Percentiles rank a stretch among this genome's conserved stretches.
These are phyloP conservation scores for Oleoguttula mirabilis DNA, from an alignment of 495 filamentous ascomycete species.

Conservation along the genomic window DNA sequence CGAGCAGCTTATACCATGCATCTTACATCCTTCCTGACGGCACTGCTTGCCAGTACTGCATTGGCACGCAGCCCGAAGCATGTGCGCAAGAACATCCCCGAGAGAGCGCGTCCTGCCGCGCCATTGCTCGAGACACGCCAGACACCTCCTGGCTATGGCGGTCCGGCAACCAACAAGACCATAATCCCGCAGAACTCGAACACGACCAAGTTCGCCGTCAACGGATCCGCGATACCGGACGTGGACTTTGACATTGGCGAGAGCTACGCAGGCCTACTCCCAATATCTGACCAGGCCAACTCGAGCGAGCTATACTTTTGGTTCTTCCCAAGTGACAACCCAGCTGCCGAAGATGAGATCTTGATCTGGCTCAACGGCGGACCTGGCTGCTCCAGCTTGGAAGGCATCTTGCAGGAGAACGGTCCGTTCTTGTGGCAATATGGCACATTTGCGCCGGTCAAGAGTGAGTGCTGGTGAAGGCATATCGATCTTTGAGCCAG, in stretches of 20 bases:
- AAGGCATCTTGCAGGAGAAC: conserved; percentile 33
- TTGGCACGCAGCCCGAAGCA: conserved; percentile 18
- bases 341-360: conserved; percentile 24
- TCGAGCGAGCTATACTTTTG: conserved; percentile 30
- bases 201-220: conserved; percentile 29
- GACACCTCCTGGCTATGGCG: conserved; percentile 14
- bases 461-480: too few species aligned
- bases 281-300: conserved; percentile 26
- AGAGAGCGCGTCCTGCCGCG: conserved; percentile 1
- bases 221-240: conserved; percentile 30
- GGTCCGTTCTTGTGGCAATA: conserved; percentile 33
- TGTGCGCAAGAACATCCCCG: conserved; percentile 18
- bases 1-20: conserved; percentile 9
- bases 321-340: conserved; percentile 30
- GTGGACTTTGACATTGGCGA: conserved; percentile 35
- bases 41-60: conserved; percentile 22
- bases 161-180: conserved; percentile 11
- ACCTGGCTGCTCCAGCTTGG: conserved; percentile 29
- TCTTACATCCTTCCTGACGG: conserved; percentile 13
- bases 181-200: conserved; percentile 28
- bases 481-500: too few species aligned
- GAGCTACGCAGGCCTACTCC: conserved; percentile 31
- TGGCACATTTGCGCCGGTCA: conserved; percentile 19
- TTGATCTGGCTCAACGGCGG: conserved; percentile 34
- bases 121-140: conserved; percentile 1